A percentile compares a stretch with the other conserved stretches of the same genome.
Conservation (phyloP, 2,329 filamentous ascomycete genomes). For the Aspergillus terreus region DNA sequence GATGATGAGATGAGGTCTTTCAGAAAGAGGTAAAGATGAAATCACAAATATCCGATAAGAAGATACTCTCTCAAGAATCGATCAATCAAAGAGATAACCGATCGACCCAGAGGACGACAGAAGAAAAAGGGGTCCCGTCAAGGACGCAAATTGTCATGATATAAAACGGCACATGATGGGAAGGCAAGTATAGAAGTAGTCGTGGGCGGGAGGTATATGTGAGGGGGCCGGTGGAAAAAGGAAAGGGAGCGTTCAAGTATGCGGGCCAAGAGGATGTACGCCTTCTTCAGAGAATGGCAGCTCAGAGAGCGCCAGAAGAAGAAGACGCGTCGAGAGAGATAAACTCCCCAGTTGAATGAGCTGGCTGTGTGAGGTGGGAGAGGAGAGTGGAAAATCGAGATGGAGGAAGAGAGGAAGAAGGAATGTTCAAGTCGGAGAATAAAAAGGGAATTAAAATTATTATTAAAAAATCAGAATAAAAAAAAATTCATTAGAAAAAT, state of each 20-base stretch:
- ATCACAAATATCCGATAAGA: constrained; percentile 10
- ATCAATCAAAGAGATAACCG: constrained; percentile 19
- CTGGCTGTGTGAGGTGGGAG: constrained; percentile 21
- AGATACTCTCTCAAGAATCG: constrained; percentile 23
- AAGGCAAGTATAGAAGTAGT: neutral
- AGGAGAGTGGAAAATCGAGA: constrained; percentile 10
- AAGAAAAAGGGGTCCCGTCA: constrained; percentile 28
- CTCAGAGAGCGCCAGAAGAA: constrained; percentile 27
- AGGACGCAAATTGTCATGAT: constrained; percentile 43
- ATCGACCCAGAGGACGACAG: constrained; percentile 26
- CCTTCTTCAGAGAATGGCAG: constrained; percentile 25
- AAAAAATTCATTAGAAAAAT: neutral
- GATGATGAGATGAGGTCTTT: neutral
- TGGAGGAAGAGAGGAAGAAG: constrained; percentile 9
- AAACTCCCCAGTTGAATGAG: constrained; percentile 17
- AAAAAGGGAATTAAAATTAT: constrained; percentile 5
- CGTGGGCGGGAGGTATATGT: neutral
- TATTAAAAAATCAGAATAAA: constrained; percentile 1
- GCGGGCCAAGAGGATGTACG: constrained; percentile 23
- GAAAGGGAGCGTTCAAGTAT: constrained; percentile 15
- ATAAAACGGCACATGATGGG: constrained; percentile 31
- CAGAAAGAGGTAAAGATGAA: neutral
- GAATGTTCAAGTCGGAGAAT: constrained; percentile 19
- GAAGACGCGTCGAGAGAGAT: constrained; percentile 23
- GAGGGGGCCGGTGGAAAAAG: constrained; percentile 5